These are phyloP conservation scores for Yamadazyma phyllophila DNA, from an alignment of 805 yeast species.

Conservation along the genomic window DNA sequence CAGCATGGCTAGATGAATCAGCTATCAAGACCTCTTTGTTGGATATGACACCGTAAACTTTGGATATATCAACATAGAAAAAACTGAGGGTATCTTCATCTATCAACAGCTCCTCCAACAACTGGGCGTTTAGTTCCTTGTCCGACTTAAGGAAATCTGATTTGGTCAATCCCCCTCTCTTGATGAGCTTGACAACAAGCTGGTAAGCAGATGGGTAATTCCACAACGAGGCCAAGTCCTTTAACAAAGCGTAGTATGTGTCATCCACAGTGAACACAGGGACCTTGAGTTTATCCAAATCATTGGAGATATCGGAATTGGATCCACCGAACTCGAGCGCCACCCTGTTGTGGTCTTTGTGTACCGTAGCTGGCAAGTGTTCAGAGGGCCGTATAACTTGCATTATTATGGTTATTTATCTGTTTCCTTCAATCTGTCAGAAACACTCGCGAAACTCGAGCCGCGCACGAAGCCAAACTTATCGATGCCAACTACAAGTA, in stretches of 20 bases:
- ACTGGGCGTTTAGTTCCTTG: conserved; percentile 21
- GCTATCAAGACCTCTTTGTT: conserved; percentile 20
- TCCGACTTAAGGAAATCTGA: conserved; percentile 18
- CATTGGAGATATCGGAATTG: neutral
- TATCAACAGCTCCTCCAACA: conserved; percentile 21
- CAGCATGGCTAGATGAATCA: neutral
- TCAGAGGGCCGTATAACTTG: conserved; percentile 2
- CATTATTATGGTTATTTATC: neutral
- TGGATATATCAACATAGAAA: conserved; percentile 23
- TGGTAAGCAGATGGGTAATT: conserved; percentile 44
- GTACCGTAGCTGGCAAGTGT: neutral
- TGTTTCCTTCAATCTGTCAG: no score
- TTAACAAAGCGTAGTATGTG: conserved; percentile 24
- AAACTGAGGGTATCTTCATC: conserved; percentile 19
- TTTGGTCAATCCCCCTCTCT: conserved; percentile 16
- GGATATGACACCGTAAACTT: conserved; percentile 20
- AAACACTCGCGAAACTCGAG: no score
- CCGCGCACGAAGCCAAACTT: no score
- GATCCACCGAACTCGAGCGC: conserved; percentile 5
- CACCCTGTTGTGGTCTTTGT: conserved; percentile 1
- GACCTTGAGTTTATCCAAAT: conserved; percentile 6
- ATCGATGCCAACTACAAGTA: no score
- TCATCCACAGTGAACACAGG: conserved; percentile 18
- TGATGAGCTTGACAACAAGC: conserved; percentile 27
- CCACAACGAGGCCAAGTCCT: conserved; percentile 34